Percentiles rank a stretch among this genome's conserved stretches.
Conservation (phyloP, 345 rosid genomes). For the Firmiana major region DNA sequence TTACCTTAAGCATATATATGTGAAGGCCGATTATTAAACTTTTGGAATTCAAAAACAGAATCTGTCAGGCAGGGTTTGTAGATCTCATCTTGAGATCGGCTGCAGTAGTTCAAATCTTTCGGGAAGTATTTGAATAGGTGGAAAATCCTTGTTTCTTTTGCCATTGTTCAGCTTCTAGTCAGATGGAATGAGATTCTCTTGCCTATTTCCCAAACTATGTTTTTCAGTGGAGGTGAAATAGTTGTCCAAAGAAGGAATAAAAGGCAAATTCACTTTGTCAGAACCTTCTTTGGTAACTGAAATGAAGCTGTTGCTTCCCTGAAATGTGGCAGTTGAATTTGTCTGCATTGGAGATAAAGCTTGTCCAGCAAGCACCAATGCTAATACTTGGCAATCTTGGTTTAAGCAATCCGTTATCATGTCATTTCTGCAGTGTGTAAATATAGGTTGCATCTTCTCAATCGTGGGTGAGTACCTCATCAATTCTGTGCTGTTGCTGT, state of each 20-base stretch:
- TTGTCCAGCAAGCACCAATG: conserved; percentile 34
- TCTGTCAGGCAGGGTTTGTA: conserved; percentile 24
- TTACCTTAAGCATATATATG: conserved; percentile 17
- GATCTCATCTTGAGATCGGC: conserved; percentile 23
- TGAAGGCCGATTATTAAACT: conserved; percentile 24
- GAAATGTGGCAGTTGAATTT: conserved; percentile 14
- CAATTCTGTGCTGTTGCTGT: conserved; percentile 11
- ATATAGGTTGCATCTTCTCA: conserved; percentile 12
- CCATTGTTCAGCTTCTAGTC: conserved; percentile 16
- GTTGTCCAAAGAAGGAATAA: conserved; percentile 20
- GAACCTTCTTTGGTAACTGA: conserved; percentile 4
- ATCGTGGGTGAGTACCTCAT: conserved; percentile 7
- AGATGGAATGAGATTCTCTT: conserved; percentile 14
- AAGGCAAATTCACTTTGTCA: conserved; percentile 23
- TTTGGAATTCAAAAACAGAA: conserved; percentile 22
- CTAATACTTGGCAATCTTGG: conserved; percentile 35
- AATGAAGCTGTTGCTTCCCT: conserved; percentile 10
- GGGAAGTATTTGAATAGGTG: conserved; percentile 3
- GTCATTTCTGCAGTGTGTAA: conserved; percentile 11
- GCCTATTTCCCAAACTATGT: conserved; percentile 18
- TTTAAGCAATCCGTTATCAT: conserved; percentile 35
- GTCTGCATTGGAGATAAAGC: conserved; percentile 26
- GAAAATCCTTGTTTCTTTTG: conserved; percentile 16
- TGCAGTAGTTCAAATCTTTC: conserved; percentile 11
- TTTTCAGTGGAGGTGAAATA: conserved; percentile 24